Base-by-base conservation (phyloP, 495 filamentous ascomycete genomes). In the Xylaria curta region DNA sequence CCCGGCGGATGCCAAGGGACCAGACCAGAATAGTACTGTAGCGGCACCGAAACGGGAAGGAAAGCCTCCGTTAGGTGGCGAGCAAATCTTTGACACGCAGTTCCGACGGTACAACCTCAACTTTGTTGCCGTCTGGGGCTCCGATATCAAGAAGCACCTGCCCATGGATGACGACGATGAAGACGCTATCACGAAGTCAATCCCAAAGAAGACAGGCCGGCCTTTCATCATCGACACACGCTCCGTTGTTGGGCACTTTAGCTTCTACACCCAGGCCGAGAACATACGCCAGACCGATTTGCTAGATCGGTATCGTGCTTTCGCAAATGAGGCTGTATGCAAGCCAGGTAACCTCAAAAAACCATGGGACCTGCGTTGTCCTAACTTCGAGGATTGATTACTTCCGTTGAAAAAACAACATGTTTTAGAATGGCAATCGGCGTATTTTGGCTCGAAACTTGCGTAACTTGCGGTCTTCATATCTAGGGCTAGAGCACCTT, bases 161-260 rank as follows among this genome's bases (percentile, higher is more conserved):
- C 79, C 79, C 15, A 80, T 81, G 49, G 68, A 74, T 0, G 66
- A 79, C 47, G 79, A 81, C 40, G 79, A 81, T 56, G 79, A 81
- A 71, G 72, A 75, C 31, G 77, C 75, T 54, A 78, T 81, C 44
- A 79, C 78, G 3, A 33, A 60, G 0, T 40, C 66, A 6, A 74
- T 79, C 15, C 79, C 79, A 0, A 64, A 71, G 26, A 67, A 76
- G 36, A 74, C 77, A 21, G 74, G 76, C 3, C 68, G 79, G 71
- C 76, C 79, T 65, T 79, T 86, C 59, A 78, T 84, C 21, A 85
- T 89, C 51, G 87, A 89, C 77, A 86, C 86, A 0, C 84, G 86
- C 33, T 82, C 85, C 15, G 74, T 89, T 28, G 87, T 82, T 2
- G 82, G 82, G 36, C 87, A 89, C 78, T 89, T 85, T 69, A 82